Evolutionary conservation across 352 stramenopile genomes (phyloP).

Genomic region (Halophytophthora batemanensis): DNA sequence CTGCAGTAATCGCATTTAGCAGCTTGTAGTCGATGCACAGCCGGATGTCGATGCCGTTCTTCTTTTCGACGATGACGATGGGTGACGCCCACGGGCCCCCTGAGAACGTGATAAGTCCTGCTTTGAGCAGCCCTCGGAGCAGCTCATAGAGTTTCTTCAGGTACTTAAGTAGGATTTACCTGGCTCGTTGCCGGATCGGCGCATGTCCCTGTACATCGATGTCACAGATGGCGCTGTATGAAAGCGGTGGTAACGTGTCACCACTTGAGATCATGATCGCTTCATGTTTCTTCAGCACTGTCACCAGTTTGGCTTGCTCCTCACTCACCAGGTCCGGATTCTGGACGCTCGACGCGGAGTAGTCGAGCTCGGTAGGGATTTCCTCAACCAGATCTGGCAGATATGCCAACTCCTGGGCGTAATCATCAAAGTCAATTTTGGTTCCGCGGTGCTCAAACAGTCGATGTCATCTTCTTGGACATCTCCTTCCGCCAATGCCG

Average conservation of each 20-base stretch:
- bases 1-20: slow-evolving; percentile 6
- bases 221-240: slow-evolving; percentile 1
- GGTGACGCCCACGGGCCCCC: slow-evolving; percentile 13
- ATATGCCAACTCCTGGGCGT: slow-evolving; percentile 1
- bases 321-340: too few relatives aligned
- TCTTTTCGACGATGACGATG: slow-evolving; percentile 22
- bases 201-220: slow-evolving; percentile 1
- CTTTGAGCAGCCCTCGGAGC: slow-evolving; percentile 11
- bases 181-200: too few relatives aligned
- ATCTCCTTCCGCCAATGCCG: too few relatives aligned
- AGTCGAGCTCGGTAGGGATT: neutral
- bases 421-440: neutral
- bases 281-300: neutral
- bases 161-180: too few relatives aligned
- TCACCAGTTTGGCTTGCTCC: too few relatives aligned
- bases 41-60: slow-evolving; percentile 16
- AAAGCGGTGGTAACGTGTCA: slow-evolving; percentile 1
- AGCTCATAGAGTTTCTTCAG: slow-evolving; percentile 11
- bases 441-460: neutral
- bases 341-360: too few relatives aligned
- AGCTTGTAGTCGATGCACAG: slow-evolving; percentile 19
- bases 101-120: slow-evolving; percentile 8
- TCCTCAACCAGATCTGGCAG: neutral
- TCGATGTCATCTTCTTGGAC: neutral
- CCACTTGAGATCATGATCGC: slow-evolving; percentile 4